These are phyloP conservation scores for Penicillium pancosmium DNA, from an alignment of 495 filamentous ascomycete species.

Conservation along the genomic window DNA sequence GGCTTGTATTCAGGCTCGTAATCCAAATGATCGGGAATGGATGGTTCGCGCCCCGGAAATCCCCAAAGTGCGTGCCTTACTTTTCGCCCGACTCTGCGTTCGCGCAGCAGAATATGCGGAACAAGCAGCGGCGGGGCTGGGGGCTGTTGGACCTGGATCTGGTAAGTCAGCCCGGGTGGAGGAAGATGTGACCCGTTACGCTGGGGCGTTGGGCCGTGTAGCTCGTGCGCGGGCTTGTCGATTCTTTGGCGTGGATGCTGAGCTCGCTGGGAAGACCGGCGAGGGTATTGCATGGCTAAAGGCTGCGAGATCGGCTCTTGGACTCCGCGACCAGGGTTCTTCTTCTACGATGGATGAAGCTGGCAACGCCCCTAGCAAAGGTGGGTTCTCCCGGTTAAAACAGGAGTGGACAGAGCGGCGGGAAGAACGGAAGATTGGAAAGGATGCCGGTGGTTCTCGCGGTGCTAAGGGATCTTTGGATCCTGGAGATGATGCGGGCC, in stretches of 20 bases:
- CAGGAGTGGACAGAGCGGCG: slow-evolving; percentile 53
- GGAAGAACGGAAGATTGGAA: slow-evolving; percentile 63
- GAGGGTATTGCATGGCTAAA: slow-evolving; percentile 82
- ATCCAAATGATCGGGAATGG: slow-evolving; percentile 83
- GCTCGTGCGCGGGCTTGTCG: slow-evolving; percentile 82
- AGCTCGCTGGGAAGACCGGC: slow-evolving; percentile 76
- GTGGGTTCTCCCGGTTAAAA: slow-evolving; percentile 47
- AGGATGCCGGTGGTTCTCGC: slow-evolving; percentile 62
- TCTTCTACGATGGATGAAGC: slow-evolving; percentile 20
- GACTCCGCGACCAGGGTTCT: slow-evolving; percentile 40
- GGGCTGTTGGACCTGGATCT: slow-evolving; percentile 38
- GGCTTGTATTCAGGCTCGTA: slow-evolving; percentile 72
- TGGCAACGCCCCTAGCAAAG: slow-evolving; percentile 40
- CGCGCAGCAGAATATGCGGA: slow-evolving; percentile 59
- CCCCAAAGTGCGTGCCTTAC: slow-evolving; percentile 81
- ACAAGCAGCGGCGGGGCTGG: slow-evolving; percentile 52
- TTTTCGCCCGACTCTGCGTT: slow-evolving; percentile 88
- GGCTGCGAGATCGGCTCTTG: slow-evolving; percentile 71
- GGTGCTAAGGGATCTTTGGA: slow-evolving; percentile 63
- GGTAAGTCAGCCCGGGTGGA: slow-evolving; percentile 37
- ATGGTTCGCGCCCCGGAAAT: slow-evolving; percentile 87
- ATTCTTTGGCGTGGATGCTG: slow-evolving; percentile 89
- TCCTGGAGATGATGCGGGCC: slow-evolving; percentile 84
- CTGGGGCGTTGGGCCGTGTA: slow-evolving; percentile 70
- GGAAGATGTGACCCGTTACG: slow-evolving; percentile 68